Conservation (phyloP, 192 early-diverging fungal species). For the Entomortierella chlamydospora region DNA sequence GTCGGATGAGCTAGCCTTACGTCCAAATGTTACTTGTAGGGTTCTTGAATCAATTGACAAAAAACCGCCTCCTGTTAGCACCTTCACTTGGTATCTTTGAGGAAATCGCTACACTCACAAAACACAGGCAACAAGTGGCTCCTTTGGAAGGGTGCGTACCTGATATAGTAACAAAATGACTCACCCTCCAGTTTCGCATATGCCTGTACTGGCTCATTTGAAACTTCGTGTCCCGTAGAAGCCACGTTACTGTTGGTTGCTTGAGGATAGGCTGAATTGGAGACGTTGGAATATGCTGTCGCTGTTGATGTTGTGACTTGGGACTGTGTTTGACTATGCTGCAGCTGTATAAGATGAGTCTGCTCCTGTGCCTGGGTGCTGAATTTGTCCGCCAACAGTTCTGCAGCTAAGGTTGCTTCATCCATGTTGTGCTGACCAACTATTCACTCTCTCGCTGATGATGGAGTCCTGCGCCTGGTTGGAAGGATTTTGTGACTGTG, state of each 20-base stretch:
- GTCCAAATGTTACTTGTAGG: slow-evolving; percentile 81
- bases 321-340: slow-evolving; percentile 8
- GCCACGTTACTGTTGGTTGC: slow-evolving; percentile 13
- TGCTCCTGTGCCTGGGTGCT: slow-evolving; percentile 8
- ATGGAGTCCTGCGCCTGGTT: background rate
- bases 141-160: too few species aligned
- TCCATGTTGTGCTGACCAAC: slow-evolving; percentile 7
- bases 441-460: background rate
- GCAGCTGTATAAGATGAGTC: slow-evolving; percentile 2
- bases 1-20: slow-evolving; percentile 69
- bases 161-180: slow-evolving; percentile 85
- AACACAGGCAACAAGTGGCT: too few species aligned
- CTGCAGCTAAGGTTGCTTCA: slow-evolving; percentile 25
- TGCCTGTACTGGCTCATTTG: slow-evolving; percentile 75
- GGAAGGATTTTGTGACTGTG: background rate
- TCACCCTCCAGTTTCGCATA: slow-evolving; percentile 93
- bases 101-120: too few species aligned
- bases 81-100: background rate
- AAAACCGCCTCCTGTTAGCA: background rate
- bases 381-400: slow-evolving; percentile 16
- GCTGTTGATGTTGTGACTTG: slow-evolving; percentile 7
- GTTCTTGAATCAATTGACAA: slow-evolving; percentile 50
- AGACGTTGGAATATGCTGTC: background rate
- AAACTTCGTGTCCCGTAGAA: slow-evolving; percentile 1
- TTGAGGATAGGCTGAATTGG: slow-evolving; percentile 13